Conservation (phyloP, 495 filamentous ascomycete species). For the Aspergillus bridgeri region DNA sequence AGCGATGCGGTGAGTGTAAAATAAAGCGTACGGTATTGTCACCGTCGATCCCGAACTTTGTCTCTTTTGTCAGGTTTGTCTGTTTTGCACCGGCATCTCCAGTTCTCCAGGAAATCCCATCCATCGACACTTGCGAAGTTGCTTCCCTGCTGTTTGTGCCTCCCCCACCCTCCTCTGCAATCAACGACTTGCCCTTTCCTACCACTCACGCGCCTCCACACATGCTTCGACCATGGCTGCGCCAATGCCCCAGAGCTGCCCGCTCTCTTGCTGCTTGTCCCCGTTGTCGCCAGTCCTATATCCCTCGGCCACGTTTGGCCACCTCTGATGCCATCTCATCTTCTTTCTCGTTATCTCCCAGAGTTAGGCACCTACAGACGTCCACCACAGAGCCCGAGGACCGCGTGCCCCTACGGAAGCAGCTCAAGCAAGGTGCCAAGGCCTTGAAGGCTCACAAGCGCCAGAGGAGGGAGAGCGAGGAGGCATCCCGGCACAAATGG, state of each 20-base stretch:
- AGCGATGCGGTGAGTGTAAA: not conserved
- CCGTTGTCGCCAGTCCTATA: slow-evolving; percentile 12
- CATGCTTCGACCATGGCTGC: slow-evolving; percentile 39
- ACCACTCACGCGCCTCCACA: slow-evolving; percentile 1
- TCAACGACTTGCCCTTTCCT: not conserved
- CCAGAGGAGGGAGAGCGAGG: slow-evolving; percentile 35
- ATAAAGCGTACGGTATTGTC: not conserved
- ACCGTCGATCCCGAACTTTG: not conserved
- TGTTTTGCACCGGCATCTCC: too few relatives aligned
- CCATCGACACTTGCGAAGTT: too few relatives aligned
- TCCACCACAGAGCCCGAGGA: slow-evolving; percentile 22
- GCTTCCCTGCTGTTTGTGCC: not conserved
- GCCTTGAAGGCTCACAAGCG: slow-evolving; percentile 36
- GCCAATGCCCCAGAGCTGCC: slow-evolving; percentile 27
- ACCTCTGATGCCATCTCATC: not conserved
- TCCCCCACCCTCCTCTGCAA: not conserved
- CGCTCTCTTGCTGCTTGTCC: slow-evolving; percentile 25
- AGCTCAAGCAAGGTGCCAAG: slow-evolving; percentile 71
- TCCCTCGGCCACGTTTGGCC: not conserved
- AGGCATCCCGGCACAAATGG: slow-evolving; percentile 55
- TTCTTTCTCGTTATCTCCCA: not conserved
- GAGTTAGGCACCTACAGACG: slow-evolving; percentile 25
- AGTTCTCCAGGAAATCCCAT: too few relatives aligned
- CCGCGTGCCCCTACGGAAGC: slow-evolving; percentile 62
- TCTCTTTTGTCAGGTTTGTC: too few relatives aligned